Percentiles rank a stretch among this genome's conserved stretches.
Conservation (phyloP, 371 early-diverging fungal genomes). For the Apophysomyces sp. region DNA sequence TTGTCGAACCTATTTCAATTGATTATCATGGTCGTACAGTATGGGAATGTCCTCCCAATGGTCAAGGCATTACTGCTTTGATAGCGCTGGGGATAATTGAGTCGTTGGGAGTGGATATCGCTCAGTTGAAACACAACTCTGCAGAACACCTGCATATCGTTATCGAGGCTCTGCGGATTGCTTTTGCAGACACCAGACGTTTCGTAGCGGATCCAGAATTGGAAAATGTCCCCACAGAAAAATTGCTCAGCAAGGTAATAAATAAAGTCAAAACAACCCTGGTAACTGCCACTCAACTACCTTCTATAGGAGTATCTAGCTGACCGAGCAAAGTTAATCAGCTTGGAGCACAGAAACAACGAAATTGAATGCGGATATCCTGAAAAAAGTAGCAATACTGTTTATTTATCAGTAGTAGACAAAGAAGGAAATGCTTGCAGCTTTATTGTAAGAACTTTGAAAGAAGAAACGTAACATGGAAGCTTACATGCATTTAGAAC, state of each 20-base stretch:
- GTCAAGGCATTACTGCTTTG: constrained; percentile 73
- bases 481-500: constrained; percentile 29
- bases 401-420: constrained; percentile 79
- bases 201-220: constrained; percentile 72
- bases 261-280: no score
- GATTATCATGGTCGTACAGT: constrained; percentile 66
- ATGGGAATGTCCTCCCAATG: constrained; percentile 81
- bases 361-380: constrained; percentile 61
- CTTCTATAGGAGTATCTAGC: constrained; percentile 57
- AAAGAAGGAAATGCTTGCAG: constrained; percentile 82
- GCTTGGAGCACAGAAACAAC: constrained; percentile 45
- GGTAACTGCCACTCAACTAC: no score
- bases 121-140: constrained; percentile 52
- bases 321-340: constrained; percentile 57
- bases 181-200: constrained; percentile 74
- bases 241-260: constrained; percentile 51
- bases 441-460: constrained; percentile 59
- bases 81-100: constrained; percentile 75
- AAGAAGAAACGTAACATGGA: neutral
- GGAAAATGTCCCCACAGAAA: constrained; percentile 45
- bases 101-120: constrained; percentile 41
- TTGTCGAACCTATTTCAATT: constrained; percentile 64
- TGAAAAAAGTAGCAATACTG: constrained; percentile 66
- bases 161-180: constrained; percentile 69
- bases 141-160: constrained; percentile 67